These are phyloP conservation scores for Flaveria bidentis DNA, from an alignment of 129 eudicot species.

Conservation along the genomic window DNA sequence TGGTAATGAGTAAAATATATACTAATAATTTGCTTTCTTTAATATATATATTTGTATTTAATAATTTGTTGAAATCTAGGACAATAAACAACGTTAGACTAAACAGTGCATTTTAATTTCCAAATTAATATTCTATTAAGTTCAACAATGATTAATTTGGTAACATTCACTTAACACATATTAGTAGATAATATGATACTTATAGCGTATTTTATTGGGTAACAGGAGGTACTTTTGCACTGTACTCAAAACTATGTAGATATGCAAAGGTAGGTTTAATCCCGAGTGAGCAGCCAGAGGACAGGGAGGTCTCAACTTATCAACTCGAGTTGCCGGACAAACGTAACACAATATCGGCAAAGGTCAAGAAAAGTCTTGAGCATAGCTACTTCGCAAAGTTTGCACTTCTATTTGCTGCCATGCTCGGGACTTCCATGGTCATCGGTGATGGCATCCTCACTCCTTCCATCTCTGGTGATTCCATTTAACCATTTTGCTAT, in stretches of 20 bases:
- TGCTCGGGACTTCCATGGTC: constrained; percentile 84
- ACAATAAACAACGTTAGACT: too few relatives aligned
- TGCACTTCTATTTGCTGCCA: constrained; percentile 56
- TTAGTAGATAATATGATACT: neutral
- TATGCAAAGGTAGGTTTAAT: constrained; percentile 67
- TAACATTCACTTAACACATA: too few relatives aligned
- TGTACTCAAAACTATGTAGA: constrained; percentile 77
- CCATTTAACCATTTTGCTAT: neutral
- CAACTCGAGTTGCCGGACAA: constrained; percentile 52
- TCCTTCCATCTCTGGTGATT: constrained; percentile 69
- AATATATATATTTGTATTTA: constrained; percentile 35
- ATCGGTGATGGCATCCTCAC: constrained; percentile 87
- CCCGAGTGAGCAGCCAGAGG: constrained; percentile 69
- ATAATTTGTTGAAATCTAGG: neutral
- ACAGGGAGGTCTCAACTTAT: constrained; percentile 57
- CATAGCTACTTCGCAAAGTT: constrained; percentile 51
- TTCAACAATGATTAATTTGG: neutral
- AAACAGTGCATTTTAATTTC: too few relatives aligned
- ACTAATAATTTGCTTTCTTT: too few relatives aligned
- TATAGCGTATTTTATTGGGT: neutral
- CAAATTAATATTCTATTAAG: neutral
- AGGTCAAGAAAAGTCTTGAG: constrained; percentile 53
- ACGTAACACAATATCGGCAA: constrained; percentile 43
- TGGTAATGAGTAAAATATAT: too few relatives aligned
- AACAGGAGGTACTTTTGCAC: constrained; percentile 84